Base-by-base conservation (phyloP, 371 early-diverging fungal species). In the Mortierella sp. region DNA sequence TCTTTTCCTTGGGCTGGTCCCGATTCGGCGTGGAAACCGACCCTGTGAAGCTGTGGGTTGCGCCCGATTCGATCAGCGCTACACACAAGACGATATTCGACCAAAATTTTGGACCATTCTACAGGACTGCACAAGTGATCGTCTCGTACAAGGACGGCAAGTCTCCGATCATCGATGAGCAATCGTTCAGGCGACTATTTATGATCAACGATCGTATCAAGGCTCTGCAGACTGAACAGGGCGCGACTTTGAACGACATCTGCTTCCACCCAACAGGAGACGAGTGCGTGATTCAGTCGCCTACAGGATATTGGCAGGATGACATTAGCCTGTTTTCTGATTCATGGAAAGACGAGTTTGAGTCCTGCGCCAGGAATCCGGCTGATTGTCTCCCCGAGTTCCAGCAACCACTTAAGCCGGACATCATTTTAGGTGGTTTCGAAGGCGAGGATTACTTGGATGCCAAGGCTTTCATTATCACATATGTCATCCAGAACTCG, bases 281-380 rank as follows among this genome's bases (percentile, higher is more conserved):
- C 38, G 87, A 79, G 2, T 93, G 93, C 62, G 85, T 89, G 30
- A 80, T 90, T 18, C 90, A 91, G 61, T 90, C 91, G 2, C 84
- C 91, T 8, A 88, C 93, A 10, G 91, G 91, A 0, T 92, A 91
- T 66, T 92, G 90, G 89, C 82, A 87, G 59, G 81, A 85, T n/a
- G 86, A 89, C 53, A 65, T 84, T 8, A 53, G 50, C 24, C 63
- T 70, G 9, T 89, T 91, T 55, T 73, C 80, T 0, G 74, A 70
- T 14, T 69, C 56, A 2, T 89, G 88, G 89, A 27, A 82, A 53
- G 53, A 52, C 9, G 68, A 81, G 10, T 80, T 92, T 14, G 64
- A 80, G 10, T 61, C 59, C 8, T 92, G 92, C 56, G 71, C 85
- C 10, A 57, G 64, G 13, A 81, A 87, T 54, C 90, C 91, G 7